Evolutionary conservation across 495 filamentous ascomycete genomes (phyloP).

Genomic region (Tetracladium setigerum): DNA sequence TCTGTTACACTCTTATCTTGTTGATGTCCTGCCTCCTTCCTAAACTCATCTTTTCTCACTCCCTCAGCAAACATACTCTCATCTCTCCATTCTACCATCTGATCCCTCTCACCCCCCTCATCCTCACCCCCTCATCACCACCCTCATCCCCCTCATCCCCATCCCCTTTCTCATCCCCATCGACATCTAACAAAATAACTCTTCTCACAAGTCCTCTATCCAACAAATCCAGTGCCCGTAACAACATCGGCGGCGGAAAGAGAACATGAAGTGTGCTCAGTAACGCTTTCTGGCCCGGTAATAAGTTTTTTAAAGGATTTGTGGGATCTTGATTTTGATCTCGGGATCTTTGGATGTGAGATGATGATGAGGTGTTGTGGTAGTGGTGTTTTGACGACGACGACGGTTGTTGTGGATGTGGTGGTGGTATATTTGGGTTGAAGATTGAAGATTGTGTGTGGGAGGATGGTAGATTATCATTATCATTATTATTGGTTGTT

Average conservation of each 20-base stretch:
- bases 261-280: constrained; percentile 56
- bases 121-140: neutral
- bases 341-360: too few relatives aligned
- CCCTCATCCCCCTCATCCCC: neutral
- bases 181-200: constrained; percentile 27
- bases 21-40: neutral
- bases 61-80: too few relatives aligned
- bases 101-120: neutral
- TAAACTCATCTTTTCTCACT: neutral
- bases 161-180: constrained; percentile 7
- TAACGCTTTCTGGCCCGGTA: constrained; percentile 31
- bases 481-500: too few relatives aligned
- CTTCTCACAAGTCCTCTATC: constrained; percentile 56
- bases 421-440: neutral
- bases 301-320: constrained; percentile 35
- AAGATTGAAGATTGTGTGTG: too few relatives aligned
- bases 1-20: constrained; percentile 11
- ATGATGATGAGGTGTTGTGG: neutral
- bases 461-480: too few relatives aligned
- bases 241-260: constrained; percentile 47
- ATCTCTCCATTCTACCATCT: too few relatives aligned
- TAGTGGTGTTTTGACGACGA: neutral
- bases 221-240: constrained; percentile 76
- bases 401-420: neutral
- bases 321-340: too few relatives aligned